Base-by-base conservation (phyloP, 208 protist genomes). In the Acanthamoeba healyi region DNA sequence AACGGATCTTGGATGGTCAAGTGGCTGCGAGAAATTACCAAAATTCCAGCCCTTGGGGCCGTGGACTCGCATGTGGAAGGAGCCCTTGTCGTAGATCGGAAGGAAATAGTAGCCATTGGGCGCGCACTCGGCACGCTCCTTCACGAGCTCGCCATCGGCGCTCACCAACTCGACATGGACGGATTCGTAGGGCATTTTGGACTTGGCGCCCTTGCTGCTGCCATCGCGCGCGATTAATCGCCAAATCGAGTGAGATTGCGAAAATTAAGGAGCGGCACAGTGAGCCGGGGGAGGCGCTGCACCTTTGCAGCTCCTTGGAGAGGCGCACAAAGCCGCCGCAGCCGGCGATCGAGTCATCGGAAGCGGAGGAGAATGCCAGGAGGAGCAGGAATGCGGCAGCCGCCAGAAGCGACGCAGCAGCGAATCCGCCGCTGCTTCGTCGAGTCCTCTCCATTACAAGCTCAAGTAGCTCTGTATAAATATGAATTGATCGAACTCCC, bases 71-170 rank as follows among this genome's bases (percentile, higher is more conserved):
- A 95, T 70, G 40, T 65, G 40, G 49, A 95, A 95, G 36, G 38
- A 38, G 24, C 94, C 94, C 44, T 90, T 90, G 51, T 95, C 94
- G 40, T 89, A 86, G 44, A 95, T 95, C 5, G 94, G 94, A n/a
- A 95, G 61, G 65, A 95, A 95, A 32, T 95, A 95, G 36, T 95
- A 95, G 46, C 94, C 94, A 46, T 95, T 90, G n/a, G 94, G 94
- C 26, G 84, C 84, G 81, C 94, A 95, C 79, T 95, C 94, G 22
- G 94, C 54, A 19, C 32, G 29, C 24, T 95, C 94, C 81, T 95
- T 95, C 15, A 95, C 82, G 98, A 99, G 96, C 98, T 98, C 95
- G 99, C 99, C 94, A 99, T 99, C 96, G 97, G 99, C 97, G 2
- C 42, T 92, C 15, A 70, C 42, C 29, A 92, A 58, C 87, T 92